Evolutionary conservation across 495 filamentous ascomycete genomes (phyloP), one percentile per base, ranked within the genome.

Genomic region (Lophium mytilinum): DNA sequence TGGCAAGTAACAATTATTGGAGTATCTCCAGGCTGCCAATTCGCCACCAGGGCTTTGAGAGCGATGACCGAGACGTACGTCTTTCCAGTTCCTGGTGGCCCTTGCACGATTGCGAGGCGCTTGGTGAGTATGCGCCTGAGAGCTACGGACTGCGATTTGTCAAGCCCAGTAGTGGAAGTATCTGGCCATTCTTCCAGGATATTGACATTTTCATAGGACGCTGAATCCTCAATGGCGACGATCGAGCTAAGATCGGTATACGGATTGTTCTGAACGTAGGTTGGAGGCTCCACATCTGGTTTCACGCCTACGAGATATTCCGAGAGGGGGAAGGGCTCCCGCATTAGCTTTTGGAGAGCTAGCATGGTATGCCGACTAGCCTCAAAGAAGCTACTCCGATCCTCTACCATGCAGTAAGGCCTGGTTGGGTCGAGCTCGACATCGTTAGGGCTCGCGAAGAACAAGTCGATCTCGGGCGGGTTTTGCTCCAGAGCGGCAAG

Each of bases 51-150:
- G 4, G 86, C 73, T 43, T 80, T 82, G 33, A 96, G 66, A 1
- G 87, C 88, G 39, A 81, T 67, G 0, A 91, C 78, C 0, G 89
- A 91, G 0, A 88, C 82, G 59, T 83, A 83, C 0, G 90, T 95
- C 63, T 95, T 95, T 11, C 92, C 92, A 1, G 91, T 95, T 0
- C 92, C 92, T 4, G 92, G 92, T 8, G 92, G 92, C 0, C 92
- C 92, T 72, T 96, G 92, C 0, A 95, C 72, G 37, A 98, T 85
- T 2, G 89, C 79, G 0, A 98, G 62, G 37, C 78, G 75, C 49
- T 84, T 88, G 0, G 85, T 85, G 8, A 95, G 66, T 8, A 95
- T 89, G 0, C 82, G 74, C 24, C 78, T 75, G 0, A 95, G 72
- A 10, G 86, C 90, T 4, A 67, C 65, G 45, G 83, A 75, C 66